A percentile compares a stretch with the other conserved stretches of the same genome.
Conservation (phyloP, 2,329 filamentous ascomycete genomes). For the Xylariaceae sp. region DNA sequence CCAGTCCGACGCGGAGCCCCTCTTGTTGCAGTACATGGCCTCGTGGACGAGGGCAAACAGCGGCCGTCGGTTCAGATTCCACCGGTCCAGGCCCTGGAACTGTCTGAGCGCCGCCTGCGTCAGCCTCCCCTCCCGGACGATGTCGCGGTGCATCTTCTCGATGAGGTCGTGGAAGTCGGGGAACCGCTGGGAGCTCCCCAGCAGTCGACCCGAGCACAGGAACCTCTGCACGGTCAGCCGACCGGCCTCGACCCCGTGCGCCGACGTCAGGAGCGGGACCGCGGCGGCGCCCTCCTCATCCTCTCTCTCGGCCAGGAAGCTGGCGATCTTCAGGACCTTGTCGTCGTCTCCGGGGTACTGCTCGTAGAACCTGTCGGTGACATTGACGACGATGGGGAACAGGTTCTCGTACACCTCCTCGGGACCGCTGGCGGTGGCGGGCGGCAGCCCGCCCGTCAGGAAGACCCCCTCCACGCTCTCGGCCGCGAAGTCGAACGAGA, state of each 20-base stretch:
- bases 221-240: conserved; percentile 52
- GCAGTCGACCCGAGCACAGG: conserved; percentile 53
- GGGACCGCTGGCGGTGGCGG: conserved; percentile 41
- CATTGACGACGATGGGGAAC: conserved; percentile 50
- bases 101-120: conserved; percentile 3
- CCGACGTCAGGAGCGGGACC: no score
- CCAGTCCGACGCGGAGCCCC: conserved; percentile 5
- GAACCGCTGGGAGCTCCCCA: conserved; percentile 23
- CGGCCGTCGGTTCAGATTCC: not conserved
- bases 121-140: conserved; percentile 1
- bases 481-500: conserved; percentile 60
- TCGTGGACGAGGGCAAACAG: conserved; percentile 5
- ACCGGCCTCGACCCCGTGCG: no score
- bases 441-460: conserved; percentile 59
- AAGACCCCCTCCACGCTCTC: conserved; percentile 57
- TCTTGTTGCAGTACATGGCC: conserved; percentile 11
- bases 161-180: not conserved
- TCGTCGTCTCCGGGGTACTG: not conserved
- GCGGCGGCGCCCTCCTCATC: no score
- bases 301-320: conserved; percentile 8
- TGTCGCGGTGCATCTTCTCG: conserved; percentile 1
- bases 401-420: conserved; percentile 36
- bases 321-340: not conserved
- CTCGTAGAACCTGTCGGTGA: conserved; percentile 37
- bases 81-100: not conserved